Base-by-base conservation (phyloP, 768 basidiomycete genomes). In the Auriscalpium microsporum region DNA sequence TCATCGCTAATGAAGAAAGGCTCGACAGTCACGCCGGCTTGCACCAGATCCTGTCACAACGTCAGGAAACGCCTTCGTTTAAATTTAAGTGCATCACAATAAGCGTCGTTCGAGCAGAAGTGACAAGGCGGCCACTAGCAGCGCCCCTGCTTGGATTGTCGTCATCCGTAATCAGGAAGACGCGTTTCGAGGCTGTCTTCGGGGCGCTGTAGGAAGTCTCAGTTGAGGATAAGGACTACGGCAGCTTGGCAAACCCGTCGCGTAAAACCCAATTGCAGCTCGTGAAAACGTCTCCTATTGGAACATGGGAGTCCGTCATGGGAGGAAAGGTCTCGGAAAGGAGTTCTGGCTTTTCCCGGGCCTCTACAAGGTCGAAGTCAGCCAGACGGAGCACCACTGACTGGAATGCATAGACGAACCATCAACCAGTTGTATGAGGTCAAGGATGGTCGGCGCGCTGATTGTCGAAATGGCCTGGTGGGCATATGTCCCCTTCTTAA, bases 161-260 rank as follows among this genome's bases (percentile, higher is more conserved):
- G 61, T 89, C 84, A 65, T 98, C 87, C 0, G 96, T 98, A 45
- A 99, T 88, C 40, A 95, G 73, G 67, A 97, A 97, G 1, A 98
- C 80, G 6, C 94, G 84, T 66, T 95, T 94, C n/a, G 87, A 84
- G 2, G 92, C 90, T 0, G 84, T 90, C 65, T 94, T 92, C 19
- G 86, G 84, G 8, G 90, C 87, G 10, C 90, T 93, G 23, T 28
- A 48, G 21, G 10, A 10, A 17, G 8, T 42, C 40, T 14, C 40
- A 42, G 1, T 50, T 35, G 10, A 17, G 23, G 9, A 47, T 8
- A 8, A 21, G 19, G 13, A 6, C 21, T 54, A 35, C 16, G 16
- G 13, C 14, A 36, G 13, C 19, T 28, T 14, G 48, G 63, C 79
- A 56, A 57, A 96, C 95, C 88, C 86, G 63, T 93, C 89, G 21